phyloP scores from a whole-genome alignment of 2,329 filamentous ascomycete species.

The Pseudogymnoascus sp. region DNA sequence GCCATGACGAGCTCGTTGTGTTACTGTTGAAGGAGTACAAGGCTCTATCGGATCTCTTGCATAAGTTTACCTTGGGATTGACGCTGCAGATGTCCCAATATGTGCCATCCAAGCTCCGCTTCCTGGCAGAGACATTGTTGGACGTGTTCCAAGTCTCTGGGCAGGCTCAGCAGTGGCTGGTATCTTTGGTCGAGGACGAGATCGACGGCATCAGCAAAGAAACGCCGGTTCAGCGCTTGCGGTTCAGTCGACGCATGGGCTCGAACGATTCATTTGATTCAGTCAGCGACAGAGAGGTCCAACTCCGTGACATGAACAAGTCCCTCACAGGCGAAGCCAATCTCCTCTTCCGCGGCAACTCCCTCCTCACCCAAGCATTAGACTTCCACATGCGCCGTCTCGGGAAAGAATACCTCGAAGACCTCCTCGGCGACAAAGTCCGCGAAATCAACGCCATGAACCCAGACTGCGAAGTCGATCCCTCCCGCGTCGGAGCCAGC shows the following conservation, averaged over 20 bases:
- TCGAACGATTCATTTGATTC: slow-evolving; percentile 64
- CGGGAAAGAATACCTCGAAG: slow-evolving; percentile 86
- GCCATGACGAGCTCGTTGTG: slow-evolving; percentile 83
- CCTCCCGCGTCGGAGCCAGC: slow-evolving; percentile 60
- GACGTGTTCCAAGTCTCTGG: slow-evolving; percentile 96
- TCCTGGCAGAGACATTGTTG: slow-evolving; percentile 77
- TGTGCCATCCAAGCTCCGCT: slow-evolving; percentile 68
- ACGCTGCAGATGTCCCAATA: slow-evolving; percentile 78
- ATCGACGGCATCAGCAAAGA: slow-evolving; percentile 90
- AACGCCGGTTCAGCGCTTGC: slow-evolving; percentile 63
- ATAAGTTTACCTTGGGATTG: slow-evolving; percentile 75
- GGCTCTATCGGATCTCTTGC: slow-evolving; percentile 72
- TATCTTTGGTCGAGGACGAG: slow-evolving; percentile 89
- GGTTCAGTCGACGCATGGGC: slow-evolving; percentile 64
- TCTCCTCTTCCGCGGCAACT: slow-evolving; percentile 90
- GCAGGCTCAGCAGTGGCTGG: slow-evolving; percentile 79
- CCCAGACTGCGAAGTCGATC: slow-evolving; percentile 91
- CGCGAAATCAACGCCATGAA: slow-evolving; percentile 85
- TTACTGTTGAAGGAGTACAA: slow-evolving; percentile 81
- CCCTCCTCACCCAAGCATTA: slow-evolving; percentile 83
- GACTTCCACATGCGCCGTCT: slow-evolving; percentile 94
- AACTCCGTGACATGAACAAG: slow-evolving; percentile 72
- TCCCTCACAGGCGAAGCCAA: slow-evolving; percentile 84
- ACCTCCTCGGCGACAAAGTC: slow-evolving; percentile 78
- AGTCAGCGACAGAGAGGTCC: slow-evolving; percentile 58